Percentiles rank a stretch among this genome's conserved stretches.
These are phyloP conservation scores for Ocimum tenuiflorum DNA, from an alignment of 257 asterid genomes.

Conservation along the genomic window DNA sequence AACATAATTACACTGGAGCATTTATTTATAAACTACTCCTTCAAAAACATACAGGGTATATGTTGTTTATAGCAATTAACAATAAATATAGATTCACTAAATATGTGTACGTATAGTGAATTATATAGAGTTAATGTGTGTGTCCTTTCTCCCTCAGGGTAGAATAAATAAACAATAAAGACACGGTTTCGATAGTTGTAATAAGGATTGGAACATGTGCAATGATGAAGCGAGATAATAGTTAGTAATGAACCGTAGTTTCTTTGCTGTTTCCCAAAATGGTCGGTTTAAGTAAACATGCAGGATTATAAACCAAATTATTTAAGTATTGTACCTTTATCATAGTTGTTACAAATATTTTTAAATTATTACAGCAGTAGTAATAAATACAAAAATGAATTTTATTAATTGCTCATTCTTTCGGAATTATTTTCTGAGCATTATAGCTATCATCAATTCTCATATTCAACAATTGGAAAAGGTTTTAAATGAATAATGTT, in stretches of 20 bases:
- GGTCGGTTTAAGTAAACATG: conserved; percentile 18
- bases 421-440: neutral
- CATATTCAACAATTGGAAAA: neutral
- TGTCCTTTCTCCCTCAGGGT: conserved; percentile 9
- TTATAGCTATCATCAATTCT: neutral
- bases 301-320: neutral
- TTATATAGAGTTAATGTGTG: neutral
- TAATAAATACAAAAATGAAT: no score
- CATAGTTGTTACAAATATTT: no score
- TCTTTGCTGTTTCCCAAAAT: conserved; percentile 16
- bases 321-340: no score
- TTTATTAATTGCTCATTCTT: no score
- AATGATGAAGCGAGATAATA: conserved; percentile 10
- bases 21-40: no score
- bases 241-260: conserved; percentile 9
- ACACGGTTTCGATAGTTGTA: neutral
- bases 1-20: no score
- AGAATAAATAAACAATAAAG: neutral
- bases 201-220: conserved; percentile 21
- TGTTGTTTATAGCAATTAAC: no score
- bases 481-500: no score
- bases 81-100: no score
- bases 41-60: neutral
- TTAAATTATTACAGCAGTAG: neutral
- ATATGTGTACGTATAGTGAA: no score